These are phyloP conservation scores for Trichosanthes truncata DNA, from an alignment of 306 rosid genomes.

Conservation along the genomic window DNA sequence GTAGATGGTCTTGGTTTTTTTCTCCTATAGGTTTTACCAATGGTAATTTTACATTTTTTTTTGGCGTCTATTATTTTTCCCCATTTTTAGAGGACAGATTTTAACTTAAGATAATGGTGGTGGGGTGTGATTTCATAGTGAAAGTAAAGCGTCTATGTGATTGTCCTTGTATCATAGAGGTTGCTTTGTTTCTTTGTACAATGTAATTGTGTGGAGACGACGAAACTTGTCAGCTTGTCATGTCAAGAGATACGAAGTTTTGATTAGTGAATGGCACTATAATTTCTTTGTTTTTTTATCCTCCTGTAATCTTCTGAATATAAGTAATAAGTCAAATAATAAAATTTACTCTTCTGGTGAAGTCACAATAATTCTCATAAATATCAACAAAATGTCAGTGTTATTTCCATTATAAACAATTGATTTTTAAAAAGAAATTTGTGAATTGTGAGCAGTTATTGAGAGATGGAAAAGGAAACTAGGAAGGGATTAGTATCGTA, in stretches of 20 bases:
- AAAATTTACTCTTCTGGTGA: too few relatives aligned
- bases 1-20: not conserved
- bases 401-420: too few relatives aligned
- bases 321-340: too few relatives aligned
- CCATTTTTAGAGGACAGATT: constrained; percentile 5
- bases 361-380: too few relatives aligned
- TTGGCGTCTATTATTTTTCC: constrained; percentile 20
- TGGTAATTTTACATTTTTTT: not conserved
- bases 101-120: constrained; percentile 1
- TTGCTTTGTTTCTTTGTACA: constrained; percentile 9
- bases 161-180: constrained; percentile 7
- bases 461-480: too few relatives aligned
- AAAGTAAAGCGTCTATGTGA: constrained; percentile 2
- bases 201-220: constrained; percentile 9
- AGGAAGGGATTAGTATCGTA: too few relatives aligned
- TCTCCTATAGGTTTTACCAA: not conserved
- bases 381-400: too few relatives aligned
- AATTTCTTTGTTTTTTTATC: too few relatives aligned
- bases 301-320: too few relatives aligned
- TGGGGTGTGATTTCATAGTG: constrained; percentile 7
- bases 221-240: not conserved
- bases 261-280: constrained; percentile 4
- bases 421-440: too few relatives aligned
- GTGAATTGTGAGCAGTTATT: too few relatives aligned
- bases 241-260: constrained; percentile 3